These are phyloP conservation scores for Thinopyrum elongatum DNA, from an alignment of 176 grass and related monocot genomes.

Conservation along the genomic window DNA sequence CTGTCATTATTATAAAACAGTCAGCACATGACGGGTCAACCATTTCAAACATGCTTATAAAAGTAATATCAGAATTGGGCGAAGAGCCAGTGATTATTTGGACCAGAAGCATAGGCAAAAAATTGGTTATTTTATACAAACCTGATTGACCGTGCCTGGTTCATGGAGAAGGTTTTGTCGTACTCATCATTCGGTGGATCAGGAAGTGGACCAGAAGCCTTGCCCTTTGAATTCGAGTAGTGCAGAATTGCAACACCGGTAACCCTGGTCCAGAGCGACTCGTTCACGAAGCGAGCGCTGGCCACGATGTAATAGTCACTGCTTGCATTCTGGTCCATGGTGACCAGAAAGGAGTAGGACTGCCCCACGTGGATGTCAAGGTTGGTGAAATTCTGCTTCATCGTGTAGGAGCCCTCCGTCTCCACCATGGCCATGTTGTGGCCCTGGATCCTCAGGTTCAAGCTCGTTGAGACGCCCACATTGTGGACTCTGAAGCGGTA, in stretches of 20 bases:
- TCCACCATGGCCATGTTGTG: slow-evolving; percentile 86
- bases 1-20: background rate
- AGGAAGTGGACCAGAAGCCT: slow-evolving; percentile 83
- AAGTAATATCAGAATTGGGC: background rate
- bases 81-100: background rate
- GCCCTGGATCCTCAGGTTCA: slow-evolving; percentile 91
- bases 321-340: slow-evolving; percentile 96
- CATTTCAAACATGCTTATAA: slow-evolving; percentile 12
- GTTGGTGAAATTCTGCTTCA: slow-evolving; percentile 85
- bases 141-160: slow-evolving; percentile 93
- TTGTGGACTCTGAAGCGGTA: slow-evolving; percentile 93
- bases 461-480: slow-evolving; percentile 78
- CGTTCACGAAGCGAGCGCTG: slow-evolving; percentile 86
- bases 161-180: slow-evolving; percentile 94
- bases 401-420: slow-evolving; percentile 86
- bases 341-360: slow-evolving; percentile 92
- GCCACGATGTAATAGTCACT: slow-evolving; percentile 93
- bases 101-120: background rate
- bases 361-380: slow-evolving; percentile 95
- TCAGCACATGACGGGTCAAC: background rate
- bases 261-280: slow-evolving; percentile 74
- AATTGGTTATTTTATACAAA: slow-evolving; percentile 21
- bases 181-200: slow-evolving; percentile 87
- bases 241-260: slow-evolving; percentile 85
- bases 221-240: slow-evolving; percentile 91